Evolutionary conservation across 345 rosid genomes (phyloP), one percentile per base, ranked within the genome.

Genomic region (Dipteronia sinensis): DNA sequence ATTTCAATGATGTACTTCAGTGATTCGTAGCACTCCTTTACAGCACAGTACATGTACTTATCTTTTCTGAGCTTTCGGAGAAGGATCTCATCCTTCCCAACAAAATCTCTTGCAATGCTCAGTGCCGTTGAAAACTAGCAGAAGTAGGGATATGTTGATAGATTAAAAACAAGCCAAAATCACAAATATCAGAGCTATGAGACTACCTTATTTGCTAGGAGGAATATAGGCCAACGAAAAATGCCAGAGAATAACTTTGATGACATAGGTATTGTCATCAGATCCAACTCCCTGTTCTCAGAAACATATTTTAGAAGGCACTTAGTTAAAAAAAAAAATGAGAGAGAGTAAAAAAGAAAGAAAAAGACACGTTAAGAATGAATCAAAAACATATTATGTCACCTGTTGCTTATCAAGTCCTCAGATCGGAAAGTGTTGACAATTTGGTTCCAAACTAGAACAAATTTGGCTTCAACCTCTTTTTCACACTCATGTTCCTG

Each of bases 381-480:
- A 23, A 34, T 44, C 42, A 67, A 67, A 38, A 67, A 79, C 17
- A 53, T 40, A 74, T 65, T 78, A 40, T 67, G 16, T 31, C 69
- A 92, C 98, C 94, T 81, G 86, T 92, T 92, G 90, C 91, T 95
- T 84, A 95, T 95, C 86, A 95, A 86, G 89, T 95, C 98, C 76
- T 93, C 99, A n/a, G 72, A 79, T 78, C 96, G 90, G 79, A 95
- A 92, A 65, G 85, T 82, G 77, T 81, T 81, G 77, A 95, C 84
- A 78, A 95, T 91, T 86, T 93, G 93, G 87, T 93, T 95, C 99
- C 99, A 95, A 23, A 95, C 92, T 29, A 93, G 83, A 70, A 86
- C 94, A 91, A 95, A 93, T 83, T 93, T 95, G 72, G 92, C 92
- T 78, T 86, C 77, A 55, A 85, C 90, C 80, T 82, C 82, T 76